These are phyloP conservation scores for Rhododendron ovatum DNA, from an alignment of 148 eudicot genomes.

Conservation along the genomic window DNA sequence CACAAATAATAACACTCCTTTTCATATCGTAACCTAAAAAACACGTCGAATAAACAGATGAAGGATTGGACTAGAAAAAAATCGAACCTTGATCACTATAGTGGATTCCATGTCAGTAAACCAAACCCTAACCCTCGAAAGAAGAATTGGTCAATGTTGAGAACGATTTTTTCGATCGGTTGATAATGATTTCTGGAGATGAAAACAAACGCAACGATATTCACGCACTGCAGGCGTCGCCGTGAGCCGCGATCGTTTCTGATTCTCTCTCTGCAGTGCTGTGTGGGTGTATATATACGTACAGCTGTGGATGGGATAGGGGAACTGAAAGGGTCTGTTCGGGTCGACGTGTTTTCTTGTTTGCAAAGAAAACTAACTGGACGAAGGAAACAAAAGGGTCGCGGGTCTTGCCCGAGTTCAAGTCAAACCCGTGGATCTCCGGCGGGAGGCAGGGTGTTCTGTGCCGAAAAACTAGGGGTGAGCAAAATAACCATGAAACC, in stretches of 20 bases:
- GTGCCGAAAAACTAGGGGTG: too few species aligned
- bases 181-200: background rate
- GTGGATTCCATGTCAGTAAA: background rate
- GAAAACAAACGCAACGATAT: background rate
- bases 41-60: background rate
- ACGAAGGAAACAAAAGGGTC: background rate
- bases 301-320: background rate
- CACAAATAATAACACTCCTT: background rate
- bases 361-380: background rate
- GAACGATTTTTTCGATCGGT: background rate
- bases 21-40: background rate
- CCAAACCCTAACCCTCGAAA: background rate
- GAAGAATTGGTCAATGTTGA: background rate
- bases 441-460: too few species aligned
- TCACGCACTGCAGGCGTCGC: background rate
- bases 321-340: background rate
- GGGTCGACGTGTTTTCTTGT: background rate
- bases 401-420: too few species aligned
- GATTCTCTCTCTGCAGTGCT: background rate
- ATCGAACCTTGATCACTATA: constrained; percentile 3
- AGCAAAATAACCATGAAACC: too few species aligned
- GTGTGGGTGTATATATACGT: background rate
- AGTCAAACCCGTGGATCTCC: too few species aligned
- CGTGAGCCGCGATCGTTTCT: background rate
- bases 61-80: background rate